Base-by-base conservation (phyloP, 176 grass and related monocot species). In the Hyparrhenia diplandra region DNA sequence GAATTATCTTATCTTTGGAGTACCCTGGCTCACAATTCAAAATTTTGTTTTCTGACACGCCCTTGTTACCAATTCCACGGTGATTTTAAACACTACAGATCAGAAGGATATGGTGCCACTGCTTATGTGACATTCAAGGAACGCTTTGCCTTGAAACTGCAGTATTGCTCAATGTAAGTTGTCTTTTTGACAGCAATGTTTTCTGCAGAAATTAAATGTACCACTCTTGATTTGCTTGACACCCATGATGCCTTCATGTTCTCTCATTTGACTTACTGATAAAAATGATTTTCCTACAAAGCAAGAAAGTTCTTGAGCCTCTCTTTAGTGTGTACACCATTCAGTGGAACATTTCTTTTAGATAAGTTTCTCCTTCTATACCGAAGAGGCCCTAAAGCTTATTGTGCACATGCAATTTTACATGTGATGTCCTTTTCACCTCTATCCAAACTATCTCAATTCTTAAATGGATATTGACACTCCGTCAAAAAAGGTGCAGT, bases 51-150 rank as follows among this genome's bases (percentile, higher is more conserved):
- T 60, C 25, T 73, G 52, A 5, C 54, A 72, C 77, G 1, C 58
- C 1, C 23, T 66, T 24, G 40, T 47, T 47, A 76, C 84, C 51
- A 36, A 43, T 74, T 84, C 61, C 85, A 28, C 86, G 82, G 78
- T 39, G 21, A 69, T 82, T 71, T 73, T 77, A 18, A 73, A 61
- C 36, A 76, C 23, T 76, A 55, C 79, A 99, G 92, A 82, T 88
- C 92, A 35, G 96, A 86, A 82, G 92, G 84, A 18, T 93, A 98
- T 86, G 86, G 70, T 51, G 89, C 96, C 61, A 95, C 90, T 86
- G 92, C 92, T 83, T 93, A 95, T 76, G 96, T 99, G 81, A 95
- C 96, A 74, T 99, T 99, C 91, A 95, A 85, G 84, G 92, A 95
- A 64, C 82, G 87, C 17, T 84, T 93, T 91, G 81, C 96, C 47